Conservation (phyloP, 2,329 filamentous ascomycete genomes). For the Periglandula ipomoeae region DNA sequence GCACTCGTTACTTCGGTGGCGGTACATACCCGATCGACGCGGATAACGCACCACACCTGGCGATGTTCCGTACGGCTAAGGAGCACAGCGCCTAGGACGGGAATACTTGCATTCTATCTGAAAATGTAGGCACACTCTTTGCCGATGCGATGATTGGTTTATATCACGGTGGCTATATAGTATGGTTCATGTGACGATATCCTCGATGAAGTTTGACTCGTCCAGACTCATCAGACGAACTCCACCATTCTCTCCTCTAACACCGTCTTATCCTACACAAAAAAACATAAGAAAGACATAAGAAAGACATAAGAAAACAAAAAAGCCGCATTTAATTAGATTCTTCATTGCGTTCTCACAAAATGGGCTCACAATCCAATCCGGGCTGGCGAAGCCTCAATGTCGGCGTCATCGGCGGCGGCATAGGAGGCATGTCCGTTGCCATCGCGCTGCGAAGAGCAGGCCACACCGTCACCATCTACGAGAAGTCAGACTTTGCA, state of each 20-base stretch:
- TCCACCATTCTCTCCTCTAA: neutral
- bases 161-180: neutral
- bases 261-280: too few species aligned
- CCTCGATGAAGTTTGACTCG: neutral
- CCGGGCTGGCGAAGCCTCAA: slow-evolving; percentile 34
- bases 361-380: slow-evolving; percentile 18
- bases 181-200: neutral
- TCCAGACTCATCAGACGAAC: neutral
- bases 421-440: slow-evolving; percentile 38
- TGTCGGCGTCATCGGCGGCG: slow-evolving; percentile 36
- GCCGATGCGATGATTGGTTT: neutral
- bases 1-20: too few species aligned
- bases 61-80: neutral
- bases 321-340: too few species aligned
- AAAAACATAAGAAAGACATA: too few species aligned
- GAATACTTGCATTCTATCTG: neutral
- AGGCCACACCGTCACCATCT: slow-evolving; percentile 47
- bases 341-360: neutral
- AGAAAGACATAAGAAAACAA: too few species aligned
- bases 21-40: slow-evolving; percentile 1
- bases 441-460: slow-evolving; percentile 37
- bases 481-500: slow-evolving; percentile 56
- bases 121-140: neutral
- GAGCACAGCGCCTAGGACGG: too few species aligned
- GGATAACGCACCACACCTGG: slow-evolving; percentile 1